phyloP scores from a whole-genome alignment of 2,329 filamentous ascomycete species.

The Xylaria sp. region DNA sequence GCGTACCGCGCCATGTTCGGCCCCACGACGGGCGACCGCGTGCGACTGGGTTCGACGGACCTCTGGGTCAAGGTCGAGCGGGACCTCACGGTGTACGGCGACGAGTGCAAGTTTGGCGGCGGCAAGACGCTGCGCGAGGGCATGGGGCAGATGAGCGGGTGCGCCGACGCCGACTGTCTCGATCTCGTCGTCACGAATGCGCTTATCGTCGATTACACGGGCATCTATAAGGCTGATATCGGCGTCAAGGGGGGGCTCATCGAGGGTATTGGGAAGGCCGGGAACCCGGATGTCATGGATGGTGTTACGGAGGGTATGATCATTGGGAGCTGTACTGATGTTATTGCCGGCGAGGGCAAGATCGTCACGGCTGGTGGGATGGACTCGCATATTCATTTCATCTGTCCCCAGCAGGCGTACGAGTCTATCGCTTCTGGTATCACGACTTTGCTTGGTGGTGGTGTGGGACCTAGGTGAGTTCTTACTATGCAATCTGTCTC shows the following conservation, averaged over 20 bases:
- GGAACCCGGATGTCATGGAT: slow-evolving; percentile 97
- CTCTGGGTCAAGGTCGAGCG: slow-evolving; percentile 92
- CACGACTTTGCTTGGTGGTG: slow-evolving; percentile 90
- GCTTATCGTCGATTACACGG: slow-evolving; percentile 87
- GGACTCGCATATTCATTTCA: slow-evolving; percentile 92
- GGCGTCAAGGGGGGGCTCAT: slow-evolving; percentile 90
- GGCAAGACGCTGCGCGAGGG: slow-evolving; percentile 94
- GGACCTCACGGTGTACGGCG: slow-evolving; percentile 85
- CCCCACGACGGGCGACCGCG: slow-evolving; percentile 87
- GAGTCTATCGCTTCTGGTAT: slow-evolving; percentile 88
- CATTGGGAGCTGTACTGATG: slow-evolving; percentile 88
- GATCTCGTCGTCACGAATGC: slow-evolving; percentile 92
- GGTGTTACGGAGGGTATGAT: slow-evolving; percentile 82
- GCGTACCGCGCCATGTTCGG: slow-evolving; percentile 92
- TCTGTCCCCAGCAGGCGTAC: slow-evolving; percentile 90
- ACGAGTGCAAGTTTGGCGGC: slow-evolving; percentile 95
- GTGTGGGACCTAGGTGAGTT: slow-evolving; percentile 82
- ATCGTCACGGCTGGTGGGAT: slow-evolving; percentile 92
- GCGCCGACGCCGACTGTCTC: slow-evolving; percentile 75
- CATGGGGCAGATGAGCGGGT: slow-evolving; percentile 91
- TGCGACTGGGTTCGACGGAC: slow-evolving; percentile 84
- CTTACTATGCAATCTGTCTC: neutral
- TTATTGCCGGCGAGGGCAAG: slow-evolving; percentile 88
- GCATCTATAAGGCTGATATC: slow-evolving; percentile 97
- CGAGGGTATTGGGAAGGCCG: slow-evolving; percentile 90